Evolutionary conservation across 2,329 filamentous ascomycete species (phyloP), one percentile per base, ranked within the genome.

Genomic region (Rhinocladiella mackenziei): DNA sequence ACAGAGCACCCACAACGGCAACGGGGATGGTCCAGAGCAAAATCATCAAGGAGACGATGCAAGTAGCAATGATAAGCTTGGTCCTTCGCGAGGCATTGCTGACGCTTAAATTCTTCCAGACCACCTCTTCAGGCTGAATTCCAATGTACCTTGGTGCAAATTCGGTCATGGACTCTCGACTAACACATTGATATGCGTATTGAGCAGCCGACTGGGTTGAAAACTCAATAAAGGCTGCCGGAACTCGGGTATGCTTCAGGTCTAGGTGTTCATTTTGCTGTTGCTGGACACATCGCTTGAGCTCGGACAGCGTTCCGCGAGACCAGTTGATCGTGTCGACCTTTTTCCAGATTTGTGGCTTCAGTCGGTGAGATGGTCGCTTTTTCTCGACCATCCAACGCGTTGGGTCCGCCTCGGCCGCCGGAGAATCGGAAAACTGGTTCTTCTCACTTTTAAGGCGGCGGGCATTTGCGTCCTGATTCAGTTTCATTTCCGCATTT

Each of bases 151-250:
- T 81, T n/a, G 88, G 88, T 0, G 84, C 78, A 81, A 97, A 94
- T 87, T 4, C 89, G 82, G 10, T 1, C 84, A 79, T 81, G 96
- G 46, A 50, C 30, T 49, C 48, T 1, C 29, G 37, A 15, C 34
- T 45, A 7, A 50, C 37, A 14, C 34, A 43, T 63, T 97, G 92
- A 59, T 81, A 85, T 7, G 91, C 91, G 32, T 81, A 77, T 63
- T 97, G 89, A 6, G 92, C 92, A 39, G 86, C 84, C 38, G 84
- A 77, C 60, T 95, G 87, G 1, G 77, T 81, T 31, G 77, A 72
- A 58, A 96, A 98, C 62, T 97, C 89, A 57, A 97, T 80, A 56
- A 98, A 98, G 6, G 91, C 86, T 14, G 87, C 84, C 8, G 83
- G 78, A 8, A 88, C 69, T 49, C 79, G 76, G 49, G 78, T 76